Evolutionary conservation across 1,284 basidiomycete genomes (phyloP).

Genomic region (Moniliophthora roreri): DNA sequence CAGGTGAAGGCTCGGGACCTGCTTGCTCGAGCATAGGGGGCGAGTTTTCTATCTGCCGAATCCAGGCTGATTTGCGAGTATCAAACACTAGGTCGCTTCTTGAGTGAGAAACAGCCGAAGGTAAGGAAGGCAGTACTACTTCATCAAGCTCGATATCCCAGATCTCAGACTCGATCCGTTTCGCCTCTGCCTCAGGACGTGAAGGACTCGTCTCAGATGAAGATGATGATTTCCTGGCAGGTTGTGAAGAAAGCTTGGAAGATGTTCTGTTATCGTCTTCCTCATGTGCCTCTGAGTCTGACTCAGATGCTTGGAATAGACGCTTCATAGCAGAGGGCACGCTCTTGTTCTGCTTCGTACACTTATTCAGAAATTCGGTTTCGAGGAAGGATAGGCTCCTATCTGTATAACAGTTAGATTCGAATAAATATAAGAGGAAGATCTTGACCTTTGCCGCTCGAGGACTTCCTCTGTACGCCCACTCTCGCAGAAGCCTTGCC

Average conservation of each 20-base stretch:
- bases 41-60: conserved; percentile 1
- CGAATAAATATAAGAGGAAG: background rate
- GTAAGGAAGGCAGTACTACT: conserved; percentile 25
- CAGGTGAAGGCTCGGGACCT: background rate
- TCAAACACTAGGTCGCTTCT: conserved; percentile 9
- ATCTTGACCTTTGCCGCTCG: conserved; percentile 19
- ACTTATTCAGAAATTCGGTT: conserved; percentile 1
- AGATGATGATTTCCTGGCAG: background rate
- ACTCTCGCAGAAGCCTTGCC: conserved; percentile 64
- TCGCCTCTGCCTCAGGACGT: too few species aligned
- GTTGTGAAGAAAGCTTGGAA: background rate
- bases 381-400: conserved; percentile 1
- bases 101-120: conserved; percentile 15
- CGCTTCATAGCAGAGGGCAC: too few species aligned
- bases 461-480: conserved; percentile 19
- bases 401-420: conserved; percentile 7
- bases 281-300: too few species aligned
- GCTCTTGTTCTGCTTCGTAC: background rate
- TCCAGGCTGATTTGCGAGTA: conserved; percentile 12
- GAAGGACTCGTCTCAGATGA: background rate
- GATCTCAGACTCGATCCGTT: conserved; percentile 42
- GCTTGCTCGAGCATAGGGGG: background rate
- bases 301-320: too few species aligned
- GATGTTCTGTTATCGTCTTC: background rate
- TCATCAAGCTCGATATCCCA: conserved; percentile 67